A percentile compares a stretch with the other conserved stretches of the same genome.
Conservation (phyloP, 345 rosid genomes). For the Cardamine occulta region DNA sequence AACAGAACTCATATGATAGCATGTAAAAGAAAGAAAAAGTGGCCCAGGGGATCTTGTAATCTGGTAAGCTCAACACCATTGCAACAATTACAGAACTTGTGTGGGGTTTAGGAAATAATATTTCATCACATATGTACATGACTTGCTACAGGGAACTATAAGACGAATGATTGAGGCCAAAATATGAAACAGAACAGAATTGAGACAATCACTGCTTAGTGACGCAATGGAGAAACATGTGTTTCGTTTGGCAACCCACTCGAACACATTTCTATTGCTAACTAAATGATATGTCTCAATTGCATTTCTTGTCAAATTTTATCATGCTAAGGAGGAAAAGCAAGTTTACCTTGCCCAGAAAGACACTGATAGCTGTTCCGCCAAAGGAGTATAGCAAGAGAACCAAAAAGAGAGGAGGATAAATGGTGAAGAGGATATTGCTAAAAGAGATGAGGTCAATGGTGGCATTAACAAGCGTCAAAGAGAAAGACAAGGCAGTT, state of each 20-base stretch:
- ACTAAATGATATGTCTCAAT: neutral
- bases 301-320: neutral
- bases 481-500: constrained; percentile 85
- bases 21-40: neutral
- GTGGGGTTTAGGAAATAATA: neutral
- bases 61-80: constrained; percentile 4
- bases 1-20: constrained; percentile 1
- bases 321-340: neutral
- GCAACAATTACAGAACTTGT: constrained; percentile 1
- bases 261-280: neutral
- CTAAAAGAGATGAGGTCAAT: constrained; percentile 94
- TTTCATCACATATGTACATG: neutral
- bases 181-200: neutral
- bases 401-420: constrained; percentile 84
- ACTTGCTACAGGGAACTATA: neutral
- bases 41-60: neutral
- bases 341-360: constrained; percentile 74
- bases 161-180: neutral
- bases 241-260: neutral
- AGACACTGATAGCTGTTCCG: constrained; percentile 83
- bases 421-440: constrained; percentile 86
- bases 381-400: constrained; percentile 84
- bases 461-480: constrained; percentile 78
- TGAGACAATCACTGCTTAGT: neutral
- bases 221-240: neutral